Percentiles rank a stretch among this genome's conserved stretches.
Conservation (phyloP, 805 yeast species). For the Zygoascus bituminiphila region DNA sequence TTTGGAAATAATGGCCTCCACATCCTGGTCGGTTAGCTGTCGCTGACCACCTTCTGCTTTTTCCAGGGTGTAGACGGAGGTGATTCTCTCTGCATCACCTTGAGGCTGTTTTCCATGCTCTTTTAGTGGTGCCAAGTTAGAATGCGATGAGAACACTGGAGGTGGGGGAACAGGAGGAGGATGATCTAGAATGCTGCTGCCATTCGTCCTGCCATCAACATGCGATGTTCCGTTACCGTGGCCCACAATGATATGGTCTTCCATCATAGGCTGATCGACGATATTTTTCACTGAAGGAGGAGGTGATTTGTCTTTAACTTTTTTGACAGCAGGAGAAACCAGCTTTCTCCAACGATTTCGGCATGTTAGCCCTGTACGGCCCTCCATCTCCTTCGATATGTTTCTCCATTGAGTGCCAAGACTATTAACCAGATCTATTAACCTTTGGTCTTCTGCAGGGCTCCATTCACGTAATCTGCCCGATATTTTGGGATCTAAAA, state of each 20-base stretch:
- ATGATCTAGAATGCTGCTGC: not conserved
- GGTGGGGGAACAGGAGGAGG: not conserved
- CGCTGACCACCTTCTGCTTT: constrained; percentile 1
- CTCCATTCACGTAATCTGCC: constrained; percentile 77
- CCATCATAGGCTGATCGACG: not conserved
- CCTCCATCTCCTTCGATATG: constrained; percentile 59
- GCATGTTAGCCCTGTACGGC: constrained; percentile 83
- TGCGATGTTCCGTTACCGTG: not conserved
- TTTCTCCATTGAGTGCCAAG: constrained; percentile 89
- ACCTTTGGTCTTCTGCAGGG: constrained; percentile 59
- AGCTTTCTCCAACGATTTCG: constrained; percentile 89
- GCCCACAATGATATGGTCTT: not conserved
- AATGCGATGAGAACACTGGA: not conserved
- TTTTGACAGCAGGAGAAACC: constrained; percentile 46
- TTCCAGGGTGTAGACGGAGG: not conserved
- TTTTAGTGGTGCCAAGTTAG: not conserved
- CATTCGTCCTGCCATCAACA: not conserved
- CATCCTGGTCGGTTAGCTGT: constrained; percentile 19
- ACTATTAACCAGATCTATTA: constrained; percentile 57
- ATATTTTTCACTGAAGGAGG: not conserved
- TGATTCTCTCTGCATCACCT: not conserved
- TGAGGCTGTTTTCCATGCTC: not conserved
- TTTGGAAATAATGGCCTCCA: constrained; percentile 20
- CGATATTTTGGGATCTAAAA: constrained; percentile 70
- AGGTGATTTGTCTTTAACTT: not conserved